Evolutionary conservation across 2,329 filamentous ascomycete genomes (phyloP).

Genomic region (Aurifilum marmelostoma): DNA sequence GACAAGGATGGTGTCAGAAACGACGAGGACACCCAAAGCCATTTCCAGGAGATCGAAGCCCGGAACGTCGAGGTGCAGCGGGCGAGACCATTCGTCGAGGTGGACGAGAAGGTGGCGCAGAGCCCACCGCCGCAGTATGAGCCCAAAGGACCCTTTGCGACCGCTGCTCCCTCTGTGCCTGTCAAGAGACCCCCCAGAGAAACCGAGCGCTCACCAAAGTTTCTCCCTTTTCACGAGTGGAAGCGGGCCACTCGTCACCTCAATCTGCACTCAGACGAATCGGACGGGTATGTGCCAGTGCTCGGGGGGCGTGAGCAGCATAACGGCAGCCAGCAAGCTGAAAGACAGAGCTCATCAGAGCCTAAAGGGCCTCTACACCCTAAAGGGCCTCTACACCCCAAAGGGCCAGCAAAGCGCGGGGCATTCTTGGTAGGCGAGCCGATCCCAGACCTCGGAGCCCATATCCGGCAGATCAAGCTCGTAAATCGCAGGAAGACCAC

Average conservation of each 20-base stretch:
- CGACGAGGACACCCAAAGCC: not conserved
- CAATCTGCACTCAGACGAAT: not conserved
- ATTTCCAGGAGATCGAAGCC: conserved; percentile 3
- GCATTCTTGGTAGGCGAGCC: not conserved
- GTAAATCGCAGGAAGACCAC: not conserved
- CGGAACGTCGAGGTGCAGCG: conserved; percentile 13
- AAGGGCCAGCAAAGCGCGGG: not conserved
- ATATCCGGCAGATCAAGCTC: not conserved
- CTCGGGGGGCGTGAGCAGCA: not conserved
- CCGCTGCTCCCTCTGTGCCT: not conserved
- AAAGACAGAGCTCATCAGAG: not conserved
- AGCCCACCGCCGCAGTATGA: not conserved
- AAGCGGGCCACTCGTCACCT: conserved; percentile 12
- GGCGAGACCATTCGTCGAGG: not conserved
- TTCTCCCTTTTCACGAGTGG: conserved; percentile 11
- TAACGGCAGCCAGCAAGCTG: no score
- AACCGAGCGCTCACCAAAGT: not conserved
- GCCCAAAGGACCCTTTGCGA: conserved; percentile 17
- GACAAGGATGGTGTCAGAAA: not conserved
- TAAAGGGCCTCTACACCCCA: not conserved
- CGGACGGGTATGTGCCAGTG: not conserved
- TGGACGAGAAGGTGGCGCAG: not conserved
- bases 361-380: not conserved
- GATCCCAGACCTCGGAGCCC: not conserved
- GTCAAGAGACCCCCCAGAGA: conserved; percentile 4